Evolutionary conservation across 805 yeast species (phyloP), one percentile per base, ranked within the genome.

Genomic region (Cyberlindnera bimundalis): DNA sequence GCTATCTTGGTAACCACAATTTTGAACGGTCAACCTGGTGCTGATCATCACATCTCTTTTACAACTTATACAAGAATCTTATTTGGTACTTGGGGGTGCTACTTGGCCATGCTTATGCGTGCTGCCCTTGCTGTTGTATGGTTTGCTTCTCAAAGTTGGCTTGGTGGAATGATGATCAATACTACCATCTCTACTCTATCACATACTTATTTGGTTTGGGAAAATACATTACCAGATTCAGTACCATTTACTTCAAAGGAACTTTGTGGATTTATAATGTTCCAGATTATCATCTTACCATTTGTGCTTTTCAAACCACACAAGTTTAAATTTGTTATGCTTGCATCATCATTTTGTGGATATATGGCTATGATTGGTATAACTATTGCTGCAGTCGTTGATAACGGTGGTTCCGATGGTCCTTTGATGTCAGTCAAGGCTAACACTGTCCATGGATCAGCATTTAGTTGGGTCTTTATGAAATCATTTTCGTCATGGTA

Each of bases 21-120:
- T 29, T 64, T 72, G 7, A 73, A 73, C 50, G 69, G 76, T 14
- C 66, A 62, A 39, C 76, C 73, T 0, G 80, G 81, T 37, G 55
- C 60, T 23, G 68, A 71, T 35, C 75, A 70, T 60, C 78, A 73
- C 53, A 67, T 71, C 32, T 76, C 76, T 14, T 72, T 61, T 47
- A 70, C 78, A 1, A 43, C 71, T 13, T 61, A 69, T 10, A 73
- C 69, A 47, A 56, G 78, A 51, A 60, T 71, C 29, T 63, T 68
- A 6, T 73, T 71, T 54, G 78, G 78, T 25, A 65, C 72, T 21
- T 60, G 55, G 39, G 78, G 78, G 7, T 63, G 70, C 2, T 55
- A 58, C 11, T 43, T 70, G 26, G 74, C 73, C 15, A 62, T 71
- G 28, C 25, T 61, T 25, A 62, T 68, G 17, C 58, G 74, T 56